Evolutionary conservation across 106 monocot genomes (phyloP).

Genomic region (Iris macrosiphon): DNA sequence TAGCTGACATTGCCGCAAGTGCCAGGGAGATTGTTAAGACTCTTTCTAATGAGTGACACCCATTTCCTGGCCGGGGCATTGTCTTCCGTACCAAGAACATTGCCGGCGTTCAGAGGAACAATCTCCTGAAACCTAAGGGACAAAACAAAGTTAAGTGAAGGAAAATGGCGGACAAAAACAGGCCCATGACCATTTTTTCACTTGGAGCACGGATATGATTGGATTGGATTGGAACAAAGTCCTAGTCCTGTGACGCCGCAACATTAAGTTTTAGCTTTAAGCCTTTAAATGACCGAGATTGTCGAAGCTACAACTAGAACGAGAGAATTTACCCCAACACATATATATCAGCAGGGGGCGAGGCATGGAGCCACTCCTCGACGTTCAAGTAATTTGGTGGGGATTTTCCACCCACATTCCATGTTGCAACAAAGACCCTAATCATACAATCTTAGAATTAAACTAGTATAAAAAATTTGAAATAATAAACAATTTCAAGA

Average conservation of each 20-base stretch:
- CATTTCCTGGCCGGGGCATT: constrained; percentile 82
- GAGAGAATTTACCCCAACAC: constrained; percentile 48
- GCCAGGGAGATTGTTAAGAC: constrained; percentile 57
- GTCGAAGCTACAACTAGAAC: not conserved
- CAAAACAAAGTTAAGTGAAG: not conserved
- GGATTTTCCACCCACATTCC: constrained; percentile 88
- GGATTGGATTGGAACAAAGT: no score
- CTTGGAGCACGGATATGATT: not conserved
- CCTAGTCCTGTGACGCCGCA: no score
- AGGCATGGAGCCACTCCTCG: constrained; percentile 81
- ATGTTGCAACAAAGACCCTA: constrained; percentile 80
- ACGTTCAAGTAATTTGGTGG: constrained; percentile 57
- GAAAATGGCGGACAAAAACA: not conserved
- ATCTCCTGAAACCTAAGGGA: constrained; percentile 77
- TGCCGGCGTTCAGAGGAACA: constrained; percentile 86
- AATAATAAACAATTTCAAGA: not conserved
- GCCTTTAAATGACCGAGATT: no score
- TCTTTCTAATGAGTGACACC: constrained; percentile 48
- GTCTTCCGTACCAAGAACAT: constrained; percentile 74
- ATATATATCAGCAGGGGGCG: constrained; percentile 75
- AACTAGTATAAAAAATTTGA: not conserved
- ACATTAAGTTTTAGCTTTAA: not conserved
- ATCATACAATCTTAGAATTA: not conserved
- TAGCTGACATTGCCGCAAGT: constrained; percentile 26
- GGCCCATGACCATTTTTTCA: no score